Conservation (phyloP, 2,329 filamentous ascomycete genomes). For the Zymoseptoria brevis region DNA sequence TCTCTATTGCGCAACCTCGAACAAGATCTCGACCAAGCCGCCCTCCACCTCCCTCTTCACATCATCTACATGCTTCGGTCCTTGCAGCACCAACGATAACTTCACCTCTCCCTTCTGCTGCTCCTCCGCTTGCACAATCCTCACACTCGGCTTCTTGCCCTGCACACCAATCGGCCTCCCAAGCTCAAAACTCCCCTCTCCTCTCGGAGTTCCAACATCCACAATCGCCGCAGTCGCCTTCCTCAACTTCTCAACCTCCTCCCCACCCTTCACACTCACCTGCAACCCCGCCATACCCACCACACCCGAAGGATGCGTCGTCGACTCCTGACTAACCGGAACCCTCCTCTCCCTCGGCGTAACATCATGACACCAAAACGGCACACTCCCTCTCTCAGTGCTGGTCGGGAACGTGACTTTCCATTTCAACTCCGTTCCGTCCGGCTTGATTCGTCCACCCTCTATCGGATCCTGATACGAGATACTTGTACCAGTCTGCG, state of each 20-base stretch:
- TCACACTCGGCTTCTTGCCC: not conserved
- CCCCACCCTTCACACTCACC: conserved; percentile 3
- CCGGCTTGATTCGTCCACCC: conserved; percentile 48
- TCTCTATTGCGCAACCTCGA: not conserved
- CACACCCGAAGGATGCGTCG: conserved; percentile 45
- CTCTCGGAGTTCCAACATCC: not conserved
- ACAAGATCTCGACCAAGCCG: not conserved
- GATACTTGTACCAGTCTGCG: conserved; percentile 26
- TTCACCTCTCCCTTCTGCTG: not conserved
- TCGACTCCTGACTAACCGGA: conserved; percentile 35
- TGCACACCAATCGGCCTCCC: not conserved
- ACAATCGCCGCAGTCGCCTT: conserved; percentile 15
- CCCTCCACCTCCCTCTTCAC: not conserved
- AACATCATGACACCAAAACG: conserved; percentile 60
- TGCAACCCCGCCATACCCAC: conserved; percentile 43
- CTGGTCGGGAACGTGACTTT: conserved; percentile 45
- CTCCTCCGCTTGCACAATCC: not conserved
- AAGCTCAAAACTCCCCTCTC: not conserved
- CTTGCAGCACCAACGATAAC: not conserved
- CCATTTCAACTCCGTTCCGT: conserved; percentile 54
- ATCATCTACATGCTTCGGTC: not conserved
- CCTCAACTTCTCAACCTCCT: not conserved
- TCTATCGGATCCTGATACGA: conserved; percentile 43
- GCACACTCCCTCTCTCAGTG: conserved; percentile 44
- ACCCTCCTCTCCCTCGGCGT: conserved; percentile 51